Evolutionary conservation across 345 rosid species (phyloP).

Genomic region (Corchorus olitorius): DNA sequence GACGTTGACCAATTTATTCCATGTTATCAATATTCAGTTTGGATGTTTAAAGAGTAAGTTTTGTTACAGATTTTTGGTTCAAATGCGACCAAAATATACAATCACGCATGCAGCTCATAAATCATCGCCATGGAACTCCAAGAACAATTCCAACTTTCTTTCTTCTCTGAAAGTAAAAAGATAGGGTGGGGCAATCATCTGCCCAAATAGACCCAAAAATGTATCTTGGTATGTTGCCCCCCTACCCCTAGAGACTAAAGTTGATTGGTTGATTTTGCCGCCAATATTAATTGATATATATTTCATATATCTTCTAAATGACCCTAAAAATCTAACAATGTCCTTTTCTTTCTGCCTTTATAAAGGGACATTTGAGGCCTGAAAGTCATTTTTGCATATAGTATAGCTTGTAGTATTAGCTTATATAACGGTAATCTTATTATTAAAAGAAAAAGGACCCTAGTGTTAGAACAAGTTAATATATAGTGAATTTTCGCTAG

Average conservation of each 20-base stretch:
- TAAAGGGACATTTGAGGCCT: conserved; percentile 26
- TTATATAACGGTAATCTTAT: background rate
- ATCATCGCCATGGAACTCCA: background rate
- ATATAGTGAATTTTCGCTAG: background rate
- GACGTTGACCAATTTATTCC: no score
- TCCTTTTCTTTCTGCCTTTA: conserved; percentile 15
- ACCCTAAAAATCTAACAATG: background rate
- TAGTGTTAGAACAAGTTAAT: background rate
- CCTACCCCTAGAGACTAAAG: background rate
- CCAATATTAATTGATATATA: conserved; percentile 23
- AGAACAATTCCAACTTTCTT: background rate
- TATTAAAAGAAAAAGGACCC: background rate
- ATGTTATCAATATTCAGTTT: no score
- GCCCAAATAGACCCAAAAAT: conserved; percentile 8
- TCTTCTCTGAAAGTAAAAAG: background rate
- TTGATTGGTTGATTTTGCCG: conserved; percentile 17
- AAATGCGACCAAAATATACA: conserved; percentile 23
- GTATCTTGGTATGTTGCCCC: background rate
- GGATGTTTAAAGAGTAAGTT: background rate
- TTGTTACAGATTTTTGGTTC: background rate
- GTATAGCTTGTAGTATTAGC: conserved; percentile 6
- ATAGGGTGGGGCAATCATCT: background rate
- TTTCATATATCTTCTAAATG: background rate
- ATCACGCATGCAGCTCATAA: no score
- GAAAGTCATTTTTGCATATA: background rate